Evolutionary conservation across 2,329 filamentous ascomycete species (phyloP), one percentile per base, ranked within the genome.

Genomic region (Fusarium sp.): DNA sequence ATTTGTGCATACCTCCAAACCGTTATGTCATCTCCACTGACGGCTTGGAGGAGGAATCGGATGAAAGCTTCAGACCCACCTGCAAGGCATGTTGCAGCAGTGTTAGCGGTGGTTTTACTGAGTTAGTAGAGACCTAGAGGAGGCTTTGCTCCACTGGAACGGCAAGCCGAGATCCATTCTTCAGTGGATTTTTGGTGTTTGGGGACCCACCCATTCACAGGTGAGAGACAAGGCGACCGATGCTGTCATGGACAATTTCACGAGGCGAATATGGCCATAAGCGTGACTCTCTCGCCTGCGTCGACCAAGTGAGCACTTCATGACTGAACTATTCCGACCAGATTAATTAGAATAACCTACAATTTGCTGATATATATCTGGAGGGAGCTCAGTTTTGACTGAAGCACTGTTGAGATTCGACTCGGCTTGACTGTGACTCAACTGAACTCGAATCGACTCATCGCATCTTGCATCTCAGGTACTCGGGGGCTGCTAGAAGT

Each of bases 171-270:
- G 69, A 72, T 65, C 70, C 66, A 73, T 73, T 39, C 38, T 53
- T 50, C 50, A 66, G 65, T 62, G 61, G 61, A 36, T 4, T 66
- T 38, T 30, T 36, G 63, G 30, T 26, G 30, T 30, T 53, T 53
- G 48, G 14, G 70, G 60, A 66, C 48, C 59, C 71, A 69, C 65
- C 63, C 62, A 35, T 56, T 68, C 65, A 48, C 61, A 71, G 66
- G 51, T 64, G 50, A 69, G 65, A 53, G 54, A 68, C 65, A 39
- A 68, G 69, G 47, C 47, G 60, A 47, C 63, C 58, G 51, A 74
- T 74, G 72, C 59, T 74, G 72, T 75, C 72, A 74, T 74, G 55
- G 71, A 74, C 72, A 66, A 63, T 69, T 69, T 56, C 66, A 69
- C 65, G 57, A 36, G 66, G 57, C 66, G 35, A 55, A 54, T 48